A percentile compares a stretch with the other conserved stretches of the same genome.
These are phyloP conservation scores for Lenzites betulinus DNA, from an alignment of 768 basidiomycete species.

Conservation along the genomic window DNA sequence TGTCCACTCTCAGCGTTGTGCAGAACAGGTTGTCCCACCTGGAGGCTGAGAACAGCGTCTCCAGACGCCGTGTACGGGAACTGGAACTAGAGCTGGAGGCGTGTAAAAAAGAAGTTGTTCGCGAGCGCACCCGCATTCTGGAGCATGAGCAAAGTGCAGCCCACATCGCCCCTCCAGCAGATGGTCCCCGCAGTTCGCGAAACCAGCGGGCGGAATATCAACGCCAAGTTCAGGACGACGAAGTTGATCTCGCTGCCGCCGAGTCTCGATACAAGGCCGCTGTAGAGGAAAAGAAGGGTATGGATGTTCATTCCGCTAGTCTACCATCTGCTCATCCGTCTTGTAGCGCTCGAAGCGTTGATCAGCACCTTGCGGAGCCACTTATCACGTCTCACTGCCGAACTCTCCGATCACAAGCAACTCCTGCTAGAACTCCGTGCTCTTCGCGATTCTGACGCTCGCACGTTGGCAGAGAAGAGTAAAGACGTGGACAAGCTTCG, in stretches of 20 bases:
- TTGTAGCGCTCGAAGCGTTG: conserved; percentile 76
- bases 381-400: conserved; percentile 73
- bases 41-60: conserved; percentile 81
- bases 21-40: conserved; percentile 72
- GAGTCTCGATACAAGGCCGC: conserved; percentile 65
- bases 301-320: conserved; percentile 9
- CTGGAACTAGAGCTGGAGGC: conserved; percentile 85
- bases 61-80: conserved; percentile 80
- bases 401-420: conserved; percentile 75
- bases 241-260: conserved; percentile 35
- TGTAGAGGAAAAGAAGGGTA: conserved; percentile 90
- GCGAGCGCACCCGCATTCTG: conserved; percentile 65
- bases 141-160: conserved; percentile 38
- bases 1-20: conserved; percentile 60
- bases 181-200: background rate
- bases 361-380: conserved; percentile 74
- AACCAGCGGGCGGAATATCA: conserved; percentile 17
- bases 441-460: conserved; percentile 63
- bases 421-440: conserved; percentile 66
- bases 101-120: conserved; percentile 75
- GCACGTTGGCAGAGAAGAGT: conserved; percentile 57
- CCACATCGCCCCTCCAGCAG: conserved; percentile 42
- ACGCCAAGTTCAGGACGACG: conserved; percentile 37
- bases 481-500: conserved; percentile 68
- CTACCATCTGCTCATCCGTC: conserved; percentile 16